phyloP scores from a whole-genome alignment of 345 rosid genomes.

The Eutrema yunnanense region DNA sequence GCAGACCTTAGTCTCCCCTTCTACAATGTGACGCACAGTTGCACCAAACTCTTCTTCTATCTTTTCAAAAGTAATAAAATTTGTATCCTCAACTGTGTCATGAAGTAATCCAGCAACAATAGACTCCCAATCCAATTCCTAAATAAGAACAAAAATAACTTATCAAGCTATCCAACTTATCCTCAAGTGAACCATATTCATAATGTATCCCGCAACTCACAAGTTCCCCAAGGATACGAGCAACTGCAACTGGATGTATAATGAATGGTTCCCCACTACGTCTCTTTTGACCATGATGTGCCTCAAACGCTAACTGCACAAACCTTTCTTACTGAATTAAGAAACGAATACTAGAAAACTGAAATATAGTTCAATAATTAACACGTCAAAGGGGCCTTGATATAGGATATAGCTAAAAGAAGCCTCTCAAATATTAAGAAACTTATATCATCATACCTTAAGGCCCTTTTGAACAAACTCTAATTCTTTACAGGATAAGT shows the following conservation, averaged over 20 bases:
- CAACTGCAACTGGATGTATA: constrained; percentile 98
- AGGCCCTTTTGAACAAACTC: constrained; percentile 79
- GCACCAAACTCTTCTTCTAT: constrained; percentile 92
- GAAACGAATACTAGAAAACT: constrained; percentile 13
- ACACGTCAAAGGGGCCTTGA: neutral
- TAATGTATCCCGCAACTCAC: constrained; percentile 45
- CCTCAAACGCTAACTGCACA: constrained; percentile 88
- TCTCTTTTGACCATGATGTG: constrained; percentile 94
- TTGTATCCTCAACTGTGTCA: constrained; percentile 98
- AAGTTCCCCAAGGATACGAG: constrained; percentile 93
- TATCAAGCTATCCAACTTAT: constrained; percentile 17
- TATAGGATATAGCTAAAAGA: constrained; percentile 8
- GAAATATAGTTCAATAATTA: neutral
- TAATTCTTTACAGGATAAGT: constrained; percentile 76
- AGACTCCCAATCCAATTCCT: constrained; percentile 99
- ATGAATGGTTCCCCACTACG: constrained; percentile 99
- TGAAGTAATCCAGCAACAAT: constrained; percentile 94
- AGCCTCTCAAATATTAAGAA: neutral
- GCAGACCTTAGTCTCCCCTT: constrained; percentile 98
- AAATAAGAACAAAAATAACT: constrained; percentile 21
- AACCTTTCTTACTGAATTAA: constrained; percentile 30
- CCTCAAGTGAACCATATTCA: neutral
- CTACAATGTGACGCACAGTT: constrained; percentile 86
- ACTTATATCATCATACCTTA: constrained; percentile 44
- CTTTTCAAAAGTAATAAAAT: constrained; percentile 81